These are phyloP conservation scores for Pichia kluyveri DNA, from an alignment of 805 yeast species.

Conservation along the genomic window DNA sequence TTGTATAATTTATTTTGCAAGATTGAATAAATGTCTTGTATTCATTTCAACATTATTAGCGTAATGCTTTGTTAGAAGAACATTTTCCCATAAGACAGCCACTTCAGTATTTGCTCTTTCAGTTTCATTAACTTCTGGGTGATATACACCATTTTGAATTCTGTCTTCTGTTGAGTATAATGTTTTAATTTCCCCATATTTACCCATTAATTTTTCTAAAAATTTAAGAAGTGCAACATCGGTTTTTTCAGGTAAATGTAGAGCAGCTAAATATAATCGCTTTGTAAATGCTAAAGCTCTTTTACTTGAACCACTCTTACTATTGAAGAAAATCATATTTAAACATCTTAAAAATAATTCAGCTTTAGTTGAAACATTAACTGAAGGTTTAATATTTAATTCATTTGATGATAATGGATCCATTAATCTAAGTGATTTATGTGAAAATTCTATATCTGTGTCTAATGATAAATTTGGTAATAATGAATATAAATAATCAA, in stretches of 20 bases:
- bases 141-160: constrained; percentile 70
- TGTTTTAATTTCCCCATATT: constrained; percentile 65
- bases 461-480: constrained; percentile 65
- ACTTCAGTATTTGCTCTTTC: constrained; percentile 80
- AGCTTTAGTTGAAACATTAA: constrained; percentile 81
- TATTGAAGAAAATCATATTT: constrained; percentile 73
- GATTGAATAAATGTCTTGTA: constrained; percentile 33
- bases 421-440: constrained; percentile 67
- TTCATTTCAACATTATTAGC: constrained; percentile 75
- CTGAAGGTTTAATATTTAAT: constrained; percentile 47
- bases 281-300: constrained; percentile 80
- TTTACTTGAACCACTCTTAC: constrained; percentile 54
- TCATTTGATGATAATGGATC: constrained; percentile 54
- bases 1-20: constrained; percentile 16
- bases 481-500: constrained; percentile 63
- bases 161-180: constrained; percentile 84
- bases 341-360: constrained; percentile 72
- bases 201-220: constrained; percentile 62
- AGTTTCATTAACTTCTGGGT: constrained; percentile 54
- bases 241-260: constrained; percentile 85
- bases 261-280: constrained; percentile 54
- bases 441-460: constrained; percentile 78
- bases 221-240: constrained; percentile 70
- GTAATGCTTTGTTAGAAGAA: constrained; percentile 71
- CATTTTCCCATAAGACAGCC: constrained; percentile 86